These are phyloP conservation scores for Calonectria montana DNA, from an alignment of 2,329 filamentous ascomycete species.

Conservation along the genomic window DNA sequence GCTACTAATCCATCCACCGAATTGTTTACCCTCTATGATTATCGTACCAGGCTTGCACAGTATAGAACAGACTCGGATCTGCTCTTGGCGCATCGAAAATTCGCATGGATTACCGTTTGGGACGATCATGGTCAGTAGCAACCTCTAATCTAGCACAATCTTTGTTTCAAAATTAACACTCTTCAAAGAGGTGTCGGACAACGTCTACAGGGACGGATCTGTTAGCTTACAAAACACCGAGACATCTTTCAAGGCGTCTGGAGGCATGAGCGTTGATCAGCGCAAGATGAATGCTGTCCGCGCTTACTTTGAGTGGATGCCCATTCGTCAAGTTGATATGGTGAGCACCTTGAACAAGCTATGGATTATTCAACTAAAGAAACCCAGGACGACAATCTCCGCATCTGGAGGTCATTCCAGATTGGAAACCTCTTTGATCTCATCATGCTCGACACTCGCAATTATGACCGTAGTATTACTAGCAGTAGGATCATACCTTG, in stretches of 20 bases:
- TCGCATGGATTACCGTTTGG: neutral
- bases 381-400: neutral
- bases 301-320: constrained; percentile 74
- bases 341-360: constrained; percentile 23
- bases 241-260: neutral
- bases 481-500: neutral
- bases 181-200: neutral
- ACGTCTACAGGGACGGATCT: neutral
- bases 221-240: neutral
- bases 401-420: constrained; percentile 1
- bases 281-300: constrained; percentile 80
- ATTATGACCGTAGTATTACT: neutral
- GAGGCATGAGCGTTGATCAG: constrained; percentile 71
- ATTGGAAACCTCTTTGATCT: neutral
- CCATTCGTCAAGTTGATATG: constrained; percentile 66
- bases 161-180: neutral
- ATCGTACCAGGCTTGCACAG: neutral
- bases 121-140: neutral
- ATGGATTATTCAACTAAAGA: neutral
- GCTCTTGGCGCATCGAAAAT: neutral
- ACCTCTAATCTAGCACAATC: too few species aligned
- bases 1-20: neutral
- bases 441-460: neutral
- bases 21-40: neutral
- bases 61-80: neutral